Conservation (phyloP, 805 yeast species). For the Yarrowia sp. region DNA sequence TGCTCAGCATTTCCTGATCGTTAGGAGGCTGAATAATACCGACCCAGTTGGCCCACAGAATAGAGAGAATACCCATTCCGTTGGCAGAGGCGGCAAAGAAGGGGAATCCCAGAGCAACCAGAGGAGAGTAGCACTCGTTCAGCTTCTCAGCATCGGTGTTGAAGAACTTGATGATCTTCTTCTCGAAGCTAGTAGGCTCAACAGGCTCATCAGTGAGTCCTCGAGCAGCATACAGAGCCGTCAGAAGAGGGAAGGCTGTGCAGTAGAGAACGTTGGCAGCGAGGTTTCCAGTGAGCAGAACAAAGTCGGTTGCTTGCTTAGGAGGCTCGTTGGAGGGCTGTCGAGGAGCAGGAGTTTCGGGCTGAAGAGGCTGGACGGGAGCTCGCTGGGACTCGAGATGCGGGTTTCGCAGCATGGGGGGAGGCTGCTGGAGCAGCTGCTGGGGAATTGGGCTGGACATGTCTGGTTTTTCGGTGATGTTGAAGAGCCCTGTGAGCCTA, state of each 20-base stretch:
- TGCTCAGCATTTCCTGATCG: not conserved
- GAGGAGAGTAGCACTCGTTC: slow-evolving; percentile 16
- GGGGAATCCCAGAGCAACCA: slow-evolving; percentile 18
- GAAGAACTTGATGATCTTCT: not conserved
- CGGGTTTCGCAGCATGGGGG: slow-evolving; percentile 1
- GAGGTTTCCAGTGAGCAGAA: not conserved
- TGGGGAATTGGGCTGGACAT: slow-evolving; percentile 5
- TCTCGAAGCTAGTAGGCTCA: slow-evolving; percentile 6
- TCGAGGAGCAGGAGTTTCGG: not conserved
- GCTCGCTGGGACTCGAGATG: slow-evolving; percentile 9
- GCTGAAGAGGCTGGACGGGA: not conserved
- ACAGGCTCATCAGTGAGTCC: not conserved
- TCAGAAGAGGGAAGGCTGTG: slow-evolving; percentile 3
- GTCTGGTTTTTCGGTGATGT: not conserved
- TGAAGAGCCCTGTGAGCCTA: not conserved
- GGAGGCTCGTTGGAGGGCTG: not conserved
- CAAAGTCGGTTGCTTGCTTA: not conserved
- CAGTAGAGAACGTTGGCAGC: slow-evolving; percentile 11
- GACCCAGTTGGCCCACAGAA: slow-evolving; percentile 19
- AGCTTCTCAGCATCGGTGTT: slow-evolving; percentile 5
- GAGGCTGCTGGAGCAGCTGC: slow-evolving; percentile 12
- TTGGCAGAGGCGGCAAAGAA: slow-evolving; percentile 7
- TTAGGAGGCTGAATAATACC: not conserved
- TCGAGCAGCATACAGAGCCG: not conserved
- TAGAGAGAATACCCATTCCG: slow-evolving; percentile 11